Evolutionary conservation across 2,329 filamentous ascomycete genomes (phyloP), one percentile per base, ranked within the genome.

Genomic region (Alternaria tenuissima): DNA sequence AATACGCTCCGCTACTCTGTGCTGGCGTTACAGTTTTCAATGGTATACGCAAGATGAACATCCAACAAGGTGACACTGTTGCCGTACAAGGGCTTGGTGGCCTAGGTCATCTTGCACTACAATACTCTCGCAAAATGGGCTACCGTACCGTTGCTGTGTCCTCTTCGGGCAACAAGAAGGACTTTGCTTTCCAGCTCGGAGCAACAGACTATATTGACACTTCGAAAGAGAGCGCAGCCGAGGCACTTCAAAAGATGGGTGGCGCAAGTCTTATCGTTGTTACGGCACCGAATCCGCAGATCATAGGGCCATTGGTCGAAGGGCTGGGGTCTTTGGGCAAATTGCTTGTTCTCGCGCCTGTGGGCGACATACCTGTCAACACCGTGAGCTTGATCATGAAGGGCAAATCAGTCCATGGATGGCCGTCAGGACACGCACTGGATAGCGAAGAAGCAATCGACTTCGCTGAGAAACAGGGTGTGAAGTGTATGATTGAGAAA

Each of bases 201-300:
- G 86, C 86, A 0, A 83, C 82, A 57, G 84, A 86, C 52, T 88
- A 86, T 69, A 81, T 88, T 55, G 82, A 86, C 65, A 80, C 85
- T 64, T 83, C 81, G 64, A 80, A 81, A 39, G 79, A 82, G 26
- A 84, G 89, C 44, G 76, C 82, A 0, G 80, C 76, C 2, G 76
- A 79, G 47, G 82, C 82, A 57, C 80, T 90, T 34, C 78, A 79
- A 76, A 83, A 83, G 65, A 76, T 90, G 20, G 89, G 89, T 16
- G 88, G 88, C 26, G 89, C 89, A 0, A 81, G 82, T 3, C 76
- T 89, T 52, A 85, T 91, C 57, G 82, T 90, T 5, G 81, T 86
- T 39, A 91, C 89, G 3, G 88, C 87, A 4, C 88, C 89, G 6
- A 87, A 86, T 69, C 81, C 86, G 1, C 78, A 85, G 55, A 78